phyloP scores from a whole-genome alignment of 768 basidiomycete species.

The Lyophyllum decastes region DNA sequence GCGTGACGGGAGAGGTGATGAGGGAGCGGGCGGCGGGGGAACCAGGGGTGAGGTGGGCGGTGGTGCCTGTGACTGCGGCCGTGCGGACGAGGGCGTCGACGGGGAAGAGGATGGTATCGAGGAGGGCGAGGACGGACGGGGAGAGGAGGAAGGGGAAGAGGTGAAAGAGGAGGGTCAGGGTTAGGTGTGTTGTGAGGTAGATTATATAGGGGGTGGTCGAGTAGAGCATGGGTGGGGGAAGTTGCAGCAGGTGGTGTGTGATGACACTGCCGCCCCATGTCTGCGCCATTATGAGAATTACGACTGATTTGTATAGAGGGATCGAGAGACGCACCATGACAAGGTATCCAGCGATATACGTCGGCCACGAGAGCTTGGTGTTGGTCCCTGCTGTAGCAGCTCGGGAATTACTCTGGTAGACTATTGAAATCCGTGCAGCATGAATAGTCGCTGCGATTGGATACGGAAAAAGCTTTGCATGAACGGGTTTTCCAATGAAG shows the following conservation, averaged over 20 bases:
- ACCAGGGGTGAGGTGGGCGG: constrained; percentile 33
- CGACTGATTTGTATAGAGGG: neutral
- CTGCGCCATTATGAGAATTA: constrained; percentile 19
- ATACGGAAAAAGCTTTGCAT: constrained; percentile 41
- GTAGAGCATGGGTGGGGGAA: constrained; percentile 50
- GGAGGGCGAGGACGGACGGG: constrained; percentile 26
- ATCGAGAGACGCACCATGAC: constrained; percentile 42
- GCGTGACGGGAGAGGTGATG: constrained; percentile 40
- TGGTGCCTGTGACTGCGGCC: constrained; percentile 36
- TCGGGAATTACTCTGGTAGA: constrained; percentile 41
- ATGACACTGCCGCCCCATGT: constrained; percentile 51
- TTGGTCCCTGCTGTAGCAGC: constrained; percentile 22
- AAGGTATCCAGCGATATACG: constrained; percentile 46
- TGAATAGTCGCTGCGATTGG: constrained; percentile 41
- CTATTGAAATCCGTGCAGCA: constrained; percentile 45
- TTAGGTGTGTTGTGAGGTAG: constrained; percentile 47
- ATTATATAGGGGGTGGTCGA: constrained; percentile 46
- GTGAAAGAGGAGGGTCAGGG: constrained; percentile 41
- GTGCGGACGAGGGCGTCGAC: constrained; percentile 50
- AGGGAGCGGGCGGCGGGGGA: constrained; percentile 34
- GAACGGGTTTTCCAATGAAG: constrained; percentile 30
- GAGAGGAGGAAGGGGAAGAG: constrained; percentile 29
- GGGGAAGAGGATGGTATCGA: constrained; percentile 50
- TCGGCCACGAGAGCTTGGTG: constrained; percentile 39
- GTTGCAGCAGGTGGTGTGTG: constrained; percentile 42